phyloP scores from a whole-genome alignment of 306 rosid species.

The Canavalia gladiata region DNA sequence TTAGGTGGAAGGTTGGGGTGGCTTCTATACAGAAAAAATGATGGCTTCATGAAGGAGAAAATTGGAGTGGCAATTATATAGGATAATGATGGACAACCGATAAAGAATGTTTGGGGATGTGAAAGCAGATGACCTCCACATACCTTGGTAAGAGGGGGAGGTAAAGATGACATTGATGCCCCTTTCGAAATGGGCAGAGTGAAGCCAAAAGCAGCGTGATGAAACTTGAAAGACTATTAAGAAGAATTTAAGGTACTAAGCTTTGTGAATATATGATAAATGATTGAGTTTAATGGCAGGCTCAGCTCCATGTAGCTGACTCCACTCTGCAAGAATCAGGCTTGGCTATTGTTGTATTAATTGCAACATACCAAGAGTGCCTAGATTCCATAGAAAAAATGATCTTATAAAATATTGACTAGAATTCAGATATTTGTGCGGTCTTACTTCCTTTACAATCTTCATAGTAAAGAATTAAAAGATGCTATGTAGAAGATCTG shows the following conservation, averaged over 20 bases:
- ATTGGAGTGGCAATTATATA: slow-evolving; percentile 1
- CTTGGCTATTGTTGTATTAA: slow-evolving; percentile 7
- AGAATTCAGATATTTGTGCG: not conserved
- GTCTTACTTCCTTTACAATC: slow-evolving; percentile 16
- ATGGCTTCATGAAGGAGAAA: not conserved
- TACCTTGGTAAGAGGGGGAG: not conserved
- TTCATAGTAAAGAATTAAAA: not conserved
- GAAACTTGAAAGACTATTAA: not conserved
- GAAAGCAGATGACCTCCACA: not conserved
- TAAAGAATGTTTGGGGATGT: not conserved
- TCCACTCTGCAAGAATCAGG: not conserved
- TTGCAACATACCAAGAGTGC: slow-evolving; percentile 15
- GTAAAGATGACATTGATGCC: not conserved
- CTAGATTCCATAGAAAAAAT: slow-evolving; percentile 16
- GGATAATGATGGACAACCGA: not conserved
- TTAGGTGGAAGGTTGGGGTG: not conserved
- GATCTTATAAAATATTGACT: not conserved
- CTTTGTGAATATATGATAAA: not conserved
- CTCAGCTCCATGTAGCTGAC: slow-evolving; percentile 1
- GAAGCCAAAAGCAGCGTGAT: not conserved
- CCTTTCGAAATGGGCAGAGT: not conserved
- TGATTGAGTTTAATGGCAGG: not conserved
- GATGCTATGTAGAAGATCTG: not conserved
- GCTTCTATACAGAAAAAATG: not conserved
- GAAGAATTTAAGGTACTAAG: not conserved